phyloP scores from a whole-genome alignment of 2,329 filamentous ascomycete species.

The Fusarium protoensiforme region DNA sequence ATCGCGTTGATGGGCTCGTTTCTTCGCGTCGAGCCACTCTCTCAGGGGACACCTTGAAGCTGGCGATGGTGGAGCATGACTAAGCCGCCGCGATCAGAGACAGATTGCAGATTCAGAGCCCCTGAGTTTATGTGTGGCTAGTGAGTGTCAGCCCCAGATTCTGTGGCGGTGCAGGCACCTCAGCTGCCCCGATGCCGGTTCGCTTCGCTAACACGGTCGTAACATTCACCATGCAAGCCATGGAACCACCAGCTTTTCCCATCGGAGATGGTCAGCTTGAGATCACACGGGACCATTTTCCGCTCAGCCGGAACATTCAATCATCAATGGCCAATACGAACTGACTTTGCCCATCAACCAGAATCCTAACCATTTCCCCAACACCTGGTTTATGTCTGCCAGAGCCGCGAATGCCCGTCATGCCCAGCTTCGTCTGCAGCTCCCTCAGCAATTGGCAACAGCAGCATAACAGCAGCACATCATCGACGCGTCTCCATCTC shows the following conservation, averaged over 20 bases:
- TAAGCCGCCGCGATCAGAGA: conserved; percentile 32
- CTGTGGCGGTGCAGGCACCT: conserved; percentile 8
- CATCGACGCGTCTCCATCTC: conserved; percentile 9
- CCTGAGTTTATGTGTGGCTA: conserved; percentile 39
- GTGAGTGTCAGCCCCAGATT: neutral
- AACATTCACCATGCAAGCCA: conserved; percentile 20
- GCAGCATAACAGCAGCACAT: conserved; percentile 16
- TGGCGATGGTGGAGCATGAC: conserved; percentile 30
- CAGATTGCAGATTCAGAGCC: conserved; percentile 39
- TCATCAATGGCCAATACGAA: neutral
- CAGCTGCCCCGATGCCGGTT: conserved; percentile 20
- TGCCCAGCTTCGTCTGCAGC: neutral
- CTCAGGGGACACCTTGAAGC: conserved; percentile 40
- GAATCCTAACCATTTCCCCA: neutral
- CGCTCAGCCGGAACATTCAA: neutral
- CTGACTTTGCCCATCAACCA: neutral
- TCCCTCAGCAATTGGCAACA: conserved; percentile 9
- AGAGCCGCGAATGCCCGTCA: neutral
- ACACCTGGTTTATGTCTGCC: neutral
- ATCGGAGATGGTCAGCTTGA: conserved; percentile 16
- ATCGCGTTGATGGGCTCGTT: conserved; percentile 33
- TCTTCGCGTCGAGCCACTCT: conserved; percentile 40
- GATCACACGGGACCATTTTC: neutral
- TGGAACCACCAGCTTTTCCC: conserved; percentile 20
- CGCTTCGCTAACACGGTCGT: conserved; percentile 21